These are phyloP conservation scores for Coprinopsis strossmayeri DNA, from an alignment of 768 basidiomycete genomes.

Conservation along the genomic window DNA sequence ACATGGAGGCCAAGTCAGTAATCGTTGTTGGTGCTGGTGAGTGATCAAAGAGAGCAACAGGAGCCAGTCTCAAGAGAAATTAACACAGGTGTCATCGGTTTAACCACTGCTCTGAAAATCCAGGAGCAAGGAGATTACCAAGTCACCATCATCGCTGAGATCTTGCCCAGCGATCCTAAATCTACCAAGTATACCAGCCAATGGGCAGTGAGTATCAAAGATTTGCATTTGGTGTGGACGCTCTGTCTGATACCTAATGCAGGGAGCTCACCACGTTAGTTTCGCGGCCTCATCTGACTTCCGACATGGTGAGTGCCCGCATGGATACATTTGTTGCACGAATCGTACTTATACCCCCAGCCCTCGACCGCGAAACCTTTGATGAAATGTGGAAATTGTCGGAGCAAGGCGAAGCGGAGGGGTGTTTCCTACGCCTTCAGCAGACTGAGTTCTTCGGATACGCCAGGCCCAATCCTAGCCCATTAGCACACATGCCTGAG, in stretches of 20 bases:
- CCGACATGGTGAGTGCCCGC: conserved; percentile 47
- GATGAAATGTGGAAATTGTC: conserved; percentile 66
- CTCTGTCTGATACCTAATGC: not conserved
- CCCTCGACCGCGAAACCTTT: conserved; percentile 65
- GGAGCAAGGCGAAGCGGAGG: conserved; percentile 42
- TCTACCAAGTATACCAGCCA: conserved; percentile 64
- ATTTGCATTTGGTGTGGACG: not conserved
- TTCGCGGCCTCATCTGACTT: conserved; percentile 33
- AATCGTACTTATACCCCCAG: conserved; percentile 29
- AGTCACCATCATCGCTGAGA: conserved; percentile 67
- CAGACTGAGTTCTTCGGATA: conserved; percentile 55
- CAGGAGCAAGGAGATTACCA: conserved; percentile 54
- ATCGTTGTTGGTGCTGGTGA: too few species aligned
- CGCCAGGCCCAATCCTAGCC: conserved; percentile 27
- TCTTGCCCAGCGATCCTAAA: conserved; percentile 63
- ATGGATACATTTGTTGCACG: too few species aligned
- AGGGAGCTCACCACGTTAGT: conserved; percentile 82
- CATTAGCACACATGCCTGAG: conserved; percentile 45
- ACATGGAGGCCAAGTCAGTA: too few species aligned
- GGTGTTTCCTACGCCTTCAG: conserved; percentile 56
- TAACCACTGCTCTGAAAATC: conserved; percentile 64
- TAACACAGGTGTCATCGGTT: conserved; percentile 77
- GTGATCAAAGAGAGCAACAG: too few species aligned
- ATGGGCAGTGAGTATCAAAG: conserved; percentile 59
- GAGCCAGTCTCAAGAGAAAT: too few species aligned